These are phyloP conservation scores for Phytopythium ostracodes DNA, from an alignment of 352 stramenopile genomes.

Conservation along the genomic window DNA sequence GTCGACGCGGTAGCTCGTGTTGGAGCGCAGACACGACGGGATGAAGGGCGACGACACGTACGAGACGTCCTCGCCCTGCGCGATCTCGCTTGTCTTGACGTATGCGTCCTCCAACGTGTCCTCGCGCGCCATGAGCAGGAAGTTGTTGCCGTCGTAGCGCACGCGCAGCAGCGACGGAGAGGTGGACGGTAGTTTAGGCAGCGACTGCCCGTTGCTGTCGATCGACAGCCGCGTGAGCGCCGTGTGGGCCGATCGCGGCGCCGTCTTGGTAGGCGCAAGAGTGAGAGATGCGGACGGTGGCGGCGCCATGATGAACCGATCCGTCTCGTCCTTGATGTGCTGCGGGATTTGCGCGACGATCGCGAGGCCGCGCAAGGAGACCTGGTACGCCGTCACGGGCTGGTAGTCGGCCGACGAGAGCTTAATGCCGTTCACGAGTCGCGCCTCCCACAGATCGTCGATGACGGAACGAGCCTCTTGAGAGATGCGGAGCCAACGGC, in stretches of 20 bases:
- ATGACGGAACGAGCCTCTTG: conserved; percentile 96
- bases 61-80: conserved; percentile 96
- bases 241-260: neutral
- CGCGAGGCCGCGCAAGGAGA: conserved; percentile 83
- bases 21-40: conserved; percentile 93
- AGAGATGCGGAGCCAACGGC: conserved; percentile 88
- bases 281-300: neutral
- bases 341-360: conserved; percentile 88
- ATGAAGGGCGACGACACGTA: conserved; percentile 98
- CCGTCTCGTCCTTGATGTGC: conserved; percentile 58
- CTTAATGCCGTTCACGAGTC: conserved; percentile 94
- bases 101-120: conserved; percentile 53
- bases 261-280: neutral
- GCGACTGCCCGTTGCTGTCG: neutral
- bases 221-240: neutral
- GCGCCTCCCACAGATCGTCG: conserved; percentile 93
- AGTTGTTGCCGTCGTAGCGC: conserved; percentile 65
- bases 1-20: conserved; percentile 79
- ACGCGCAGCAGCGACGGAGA: conserved; percentile 32
- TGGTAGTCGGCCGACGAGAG: conserved; percentile 92
- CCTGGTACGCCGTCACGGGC: conserved; percentile 95
- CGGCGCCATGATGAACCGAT: conserved; percentile 50
- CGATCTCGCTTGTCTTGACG: conserved; percentile 88
- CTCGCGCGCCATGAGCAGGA: conserved; percentile 50
- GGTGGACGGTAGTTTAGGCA: neutral